Evolutionary conservation across 768 basidiomycete genomes (phyloP), one percentile per base, ranked within the genome.

Genomic region (Agrocybe chaxingu): DNA sequence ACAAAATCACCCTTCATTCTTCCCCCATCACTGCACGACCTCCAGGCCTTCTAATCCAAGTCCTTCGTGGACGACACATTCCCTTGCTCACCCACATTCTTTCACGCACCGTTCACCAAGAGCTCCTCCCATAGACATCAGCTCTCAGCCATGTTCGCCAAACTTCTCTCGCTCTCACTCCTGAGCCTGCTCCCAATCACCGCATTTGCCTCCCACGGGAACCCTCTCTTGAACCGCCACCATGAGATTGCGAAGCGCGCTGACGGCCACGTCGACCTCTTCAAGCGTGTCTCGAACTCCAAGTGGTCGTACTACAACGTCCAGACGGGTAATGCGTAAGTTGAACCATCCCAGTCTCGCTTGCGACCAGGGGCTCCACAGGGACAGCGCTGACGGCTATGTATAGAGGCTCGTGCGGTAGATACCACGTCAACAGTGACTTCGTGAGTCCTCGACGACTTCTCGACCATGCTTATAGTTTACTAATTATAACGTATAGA

Each of bases 231-330:
- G 61, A 67, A 69, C 52, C 78, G 71, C 47, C 78, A 81, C 57
- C 70, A 75, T 47, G 76, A 77, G 36, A 57, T 84, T 40, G 77
- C 79, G 11, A 72, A 68, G 42, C 78, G 80, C 18, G 70, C 72
- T 34, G 64, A 67, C 40, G 72, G 71, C 19, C 68, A 75, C 48
- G 60, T 77, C 3, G 59, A 64, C 12, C 57, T 79, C 42, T 65
- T 67, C 34, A 73, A 71, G 54, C 74, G 79, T 7, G 72, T 58
- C 48, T 45, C 52, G 35, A 49, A 55, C 47, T 64, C 76, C 2
- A 74, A 74, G 47, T 79, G 77, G 66, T 78, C 82, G 10, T 85
- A 69, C 55, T 85, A 84, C 60, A 73, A 74, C 38, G 61, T 63
- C 11, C 50, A 65, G 52, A 64, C 62, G 42, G 65, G 65, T 19